A percentile compares a stretch with the other conserved stretches of the same genome.
These are phyloP conservation scores for Penicillium longicatenatum DNA, from an alignment of 495 filamentous ascomycete species.

Conservation along the genomic window DNA sequence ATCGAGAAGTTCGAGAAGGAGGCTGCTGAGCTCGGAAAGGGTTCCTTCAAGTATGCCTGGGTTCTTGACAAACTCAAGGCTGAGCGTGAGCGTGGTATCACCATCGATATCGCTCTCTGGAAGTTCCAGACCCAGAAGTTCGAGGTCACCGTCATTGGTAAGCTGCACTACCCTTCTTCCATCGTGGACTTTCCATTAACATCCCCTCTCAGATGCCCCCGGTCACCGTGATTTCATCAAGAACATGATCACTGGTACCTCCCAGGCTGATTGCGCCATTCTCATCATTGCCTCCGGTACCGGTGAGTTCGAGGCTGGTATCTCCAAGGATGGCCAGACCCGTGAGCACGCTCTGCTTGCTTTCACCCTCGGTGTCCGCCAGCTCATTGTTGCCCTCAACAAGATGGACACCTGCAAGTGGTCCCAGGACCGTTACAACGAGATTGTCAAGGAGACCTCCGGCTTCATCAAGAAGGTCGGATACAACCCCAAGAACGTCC, in stretches of 20 bases:
- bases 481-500: constrained; percentile 97
- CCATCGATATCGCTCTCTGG: constrained; percentile 99
- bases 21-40: constrained; percentile 99
- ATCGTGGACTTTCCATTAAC: constrained; percentile 16
- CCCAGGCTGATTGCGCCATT: constrained; percentile 98
- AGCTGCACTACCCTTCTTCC: constrained; percentile 27
- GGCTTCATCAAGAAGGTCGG: constrained; percentile 99
- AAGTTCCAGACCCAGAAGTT: constrained; percentile 99
- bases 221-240: constrained; percentile 99
- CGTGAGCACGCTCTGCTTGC: constrained; percentile 99
- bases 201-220: constrained; percentile 72
- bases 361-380: constrained; percentile 99
- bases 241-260: constrained; percentile 99
- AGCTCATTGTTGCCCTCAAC: constrained; percentile 99
- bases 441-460: constrained; percentile 99
- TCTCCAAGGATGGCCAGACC: constrained; percentile 99
- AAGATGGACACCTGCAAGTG: constrained; percentile 99
- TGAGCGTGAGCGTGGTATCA: constrained; percentile 99
- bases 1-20: constrained; percentile 99
- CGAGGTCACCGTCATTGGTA: constrained; percentile 99
- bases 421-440: constrained; percentile 93
- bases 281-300: constrained; percentile 99
- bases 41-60: constrained; percentile 99
- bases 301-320: constrained; percentile 99
- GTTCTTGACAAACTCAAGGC: constrained; percentile 99